phyloP scores from a whole-genome alignment of 208 protist species.

The Wallacemonas sp. region DNA sequence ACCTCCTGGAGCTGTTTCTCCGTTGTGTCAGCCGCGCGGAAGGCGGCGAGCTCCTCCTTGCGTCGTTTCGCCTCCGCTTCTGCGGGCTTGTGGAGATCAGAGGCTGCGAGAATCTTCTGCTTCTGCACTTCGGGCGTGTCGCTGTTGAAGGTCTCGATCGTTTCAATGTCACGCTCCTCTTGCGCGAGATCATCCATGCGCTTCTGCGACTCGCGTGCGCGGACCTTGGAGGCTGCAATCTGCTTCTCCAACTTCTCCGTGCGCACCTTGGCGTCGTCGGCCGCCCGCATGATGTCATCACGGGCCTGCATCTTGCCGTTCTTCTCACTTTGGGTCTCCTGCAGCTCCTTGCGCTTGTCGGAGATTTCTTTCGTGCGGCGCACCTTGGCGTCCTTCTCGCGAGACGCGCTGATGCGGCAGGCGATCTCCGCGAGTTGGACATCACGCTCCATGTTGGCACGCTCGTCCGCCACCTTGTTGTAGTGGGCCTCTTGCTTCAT shows the following conservation, averaged over 20 bases:
- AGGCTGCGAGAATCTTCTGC: constrained; percentile 30
- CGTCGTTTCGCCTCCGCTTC: constrained; percentile 31
- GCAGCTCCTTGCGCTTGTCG: constrained; percentile 41
- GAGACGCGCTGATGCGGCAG: constrained; percentile 34
- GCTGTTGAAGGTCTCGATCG: constrained; percentile 58
- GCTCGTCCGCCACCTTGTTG: constrained; percentile 36
- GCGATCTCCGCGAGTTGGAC: constrained; percentile 49
- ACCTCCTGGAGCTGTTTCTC: constrained; percentile 24
- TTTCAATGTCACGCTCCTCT: constrained; percentile 42
- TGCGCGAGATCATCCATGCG: constrained; percentile 29
- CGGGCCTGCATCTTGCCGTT: constrained; percentile 19
- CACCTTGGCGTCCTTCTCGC: constrained; percentile 30
- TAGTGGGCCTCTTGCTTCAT: constrained; percentile 85
- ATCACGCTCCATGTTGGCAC: constrained; percentile 37
- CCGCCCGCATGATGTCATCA: constrained; percentile 29
- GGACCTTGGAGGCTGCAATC: constrained; percentile 35
- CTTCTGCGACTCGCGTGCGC: constrained; percentile 28
- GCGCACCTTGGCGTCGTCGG: constrained; percentile 46
- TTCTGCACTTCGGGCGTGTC: constrained; percentile 54
- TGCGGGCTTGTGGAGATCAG: constrained; percentile 20
- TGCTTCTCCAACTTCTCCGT: constrained; percentile 42
- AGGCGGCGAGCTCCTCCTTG: constrained; percentile 25
- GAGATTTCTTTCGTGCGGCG: constrained; percentile 25
- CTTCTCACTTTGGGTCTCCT: constrained; percentile 32
- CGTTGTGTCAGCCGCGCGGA: constrained; percentile 21